phyloP scores from a whole-genome alignment of 2,329 filamentous ascomycete species.

The Penicillium sp. region DNA sequence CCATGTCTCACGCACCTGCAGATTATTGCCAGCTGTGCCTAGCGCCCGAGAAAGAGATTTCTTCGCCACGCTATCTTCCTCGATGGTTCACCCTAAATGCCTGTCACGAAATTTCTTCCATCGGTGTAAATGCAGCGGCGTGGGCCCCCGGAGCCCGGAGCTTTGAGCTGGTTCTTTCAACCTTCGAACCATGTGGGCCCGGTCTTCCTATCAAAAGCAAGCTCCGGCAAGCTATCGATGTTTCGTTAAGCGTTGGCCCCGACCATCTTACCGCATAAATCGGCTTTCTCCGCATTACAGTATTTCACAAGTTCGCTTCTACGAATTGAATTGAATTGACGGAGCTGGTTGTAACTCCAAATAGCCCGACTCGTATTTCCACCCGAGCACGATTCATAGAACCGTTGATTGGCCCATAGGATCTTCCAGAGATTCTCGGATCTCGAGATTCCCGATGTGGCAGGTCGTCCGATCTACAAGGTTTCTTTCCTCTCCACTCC shows the following conservation, averaged over 20 bases:
- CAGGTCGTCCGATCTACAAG: background rate
- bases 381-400: background rate
- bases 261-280: background rate
- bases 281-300: background rate
- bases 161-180: too few relatives aligned
- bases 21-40: background rate
- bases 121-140: background rate
- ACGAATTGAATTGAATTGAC: background rate
- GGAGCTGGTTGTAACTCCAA: background rate
- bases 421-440: background rate
- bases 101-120: background rate
- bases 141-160: too few relatives aligned
- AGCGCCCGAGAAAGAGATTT: background rate
- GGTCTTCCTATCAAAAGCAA: background rate
- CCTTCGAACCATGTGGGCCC: background rate
- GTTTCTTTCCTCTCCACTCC: background rate
- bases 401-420: background rate
- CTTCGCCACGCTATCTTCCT: background rate
- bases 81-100: too few relatives aligned
- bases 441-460: background rate
- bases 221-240: background rate
- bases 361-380: background rate
- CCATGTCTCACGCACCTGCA: background rate
- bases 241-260: background rate
- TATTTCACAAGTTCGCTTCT: background rate